Base-by-base conservation (phyloP, 331 rosid genomes). In the Saraca asoca region DNA sequence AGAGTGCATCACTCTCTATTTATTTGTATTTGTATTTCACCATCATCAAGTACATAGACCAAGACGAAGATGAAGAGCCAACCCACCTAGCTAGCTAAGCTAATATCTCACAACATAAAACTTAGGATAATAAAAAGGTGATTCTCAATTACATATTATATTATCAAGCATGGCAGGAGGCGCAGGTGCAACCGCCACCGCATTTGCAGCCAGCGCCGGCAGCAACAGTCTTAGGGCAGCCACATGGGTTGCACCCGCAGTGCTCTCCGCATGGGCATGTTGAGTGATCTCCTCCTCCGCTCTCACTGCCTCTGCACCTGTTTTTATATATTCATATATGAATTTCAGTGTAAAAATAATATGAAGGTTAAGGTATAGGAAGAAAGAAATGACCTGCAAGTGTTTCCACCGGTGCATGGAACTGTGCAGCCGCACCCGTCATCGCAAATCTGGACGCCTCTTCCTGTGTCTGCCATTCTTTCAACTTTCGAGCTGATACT, bases 221-320 rank as follows among this genome's bases (percentile, higher is more conserved):
- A 9, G 57, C 70, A 0, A 69, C 68, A 13, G 74, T 71, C 19
- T 64, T 58, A 14, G 85, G 56, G 7, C 97, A 91, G 1, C 76
- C 37, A 65, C 97, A 88, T 2, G 96, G 97, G 42, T 88, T 89
- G 83, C 96, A 88, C 10, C 84, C 81, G 16, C 95, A 91, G 42
- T 88, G 88, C 58, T 87, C 81, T 4, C 98, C 95, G 12, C 98
- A 91, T 1, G 90, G n/a, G 71, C 98, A 91, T 16, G 82, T 79
- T 45, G 18, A 29, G 70, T 88, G 90, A 10, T 38, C 78, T 8
- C 59, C 66, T 12, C 78, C 64, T 9, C 63, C 38, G 5, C 52
- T 11, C 12, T 37, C 50, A 9, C 19, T 65, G 2, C 42, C 10
- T 29, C 70, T 7, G 37, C 80, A 76, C 75, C 75, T 50, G 75